Base-by-base conservation (phyloP, 1,284 basidiomycete genomes). In the Hymenochaete sp. region DNA sequence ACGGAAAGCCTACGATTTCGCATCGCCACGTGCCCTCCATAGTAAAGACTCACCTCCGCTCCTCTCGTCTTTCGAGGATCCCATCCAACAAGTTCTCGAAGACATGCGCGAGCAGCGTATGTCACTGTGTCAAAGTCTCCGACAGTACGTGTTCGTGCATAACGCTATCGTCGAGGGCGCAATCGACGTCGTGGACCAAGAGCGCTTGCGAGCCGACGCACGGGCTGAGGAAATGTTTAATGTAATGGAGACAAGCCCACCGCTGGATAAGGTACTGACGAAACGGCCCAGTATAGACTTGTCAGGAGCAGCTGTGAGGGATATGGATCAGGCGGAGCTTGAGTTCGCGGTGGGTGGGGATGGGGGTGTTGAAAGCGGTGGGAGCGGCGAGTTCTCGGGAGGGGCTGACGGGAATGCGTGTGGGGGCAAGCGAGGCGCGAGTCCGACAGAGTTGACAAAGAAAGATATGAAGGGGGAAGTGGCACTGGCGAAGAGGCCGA, bases 61-160 rank as follows among this genome's bases (percentile, higher is more conserved):
- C 25, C 59, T 92, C 42, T 76, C 75, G 35, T 65, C 69, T 21
- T 77, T 82, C 53, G 67, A 74, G 27, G 80, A 88, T 48, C 90
- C 90, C 3, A 75, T 93, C 31, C 74, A 73, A 57, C 72, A 79
- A 45, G 75, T 93, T 2, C 67, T 93, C 22, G 84, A 88, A 60
- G 87, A 90, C 57, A 91, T 93, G 84, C 74, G 90, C 39, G 80
- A 91, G 58, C 90, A 93, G 64, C 68, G 90, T 41, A 93, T 93
- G 90, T 90, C 86, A 56, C 63, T 93, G 48, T 91, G 89, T 56
- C 90, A 92, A 68, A 90, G 82, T 58, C 63, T 93, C 57, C 68
- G 90, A 49, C 90, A 93, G 65, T 93, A 91, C 57, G 79, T 93
- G 18, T 93, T 93, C 60, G 85, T 91, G 22, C 87, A 93, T 58